Conservation (phyloP, 495 filamentous ascomycete species). For the Penicillium canescens region DNA sequence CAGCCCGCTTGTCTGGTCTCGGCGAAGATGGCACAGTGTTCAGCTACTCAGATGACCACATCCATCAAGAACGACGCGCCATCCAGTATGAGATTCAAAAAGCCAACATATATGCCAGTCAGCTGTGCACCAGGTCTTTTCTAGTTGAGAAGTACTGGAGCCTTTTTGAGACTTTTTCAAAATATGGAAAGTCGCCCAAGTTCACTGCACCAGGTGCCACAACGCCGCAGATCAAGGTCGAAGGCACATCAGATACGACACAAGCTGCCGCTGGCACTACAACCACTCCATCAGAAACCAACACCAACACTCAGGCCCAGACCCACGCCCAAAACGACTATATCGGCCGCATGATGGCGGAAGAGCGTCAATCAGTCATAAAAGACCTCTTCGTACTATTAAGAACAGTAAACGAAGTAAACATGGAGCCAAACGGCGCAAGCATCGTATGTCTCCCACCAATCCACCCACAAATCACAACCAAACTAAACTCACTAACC, state of each 20-base stretch:
- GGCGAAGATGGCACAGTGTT: slow-evolving; percentile 24
- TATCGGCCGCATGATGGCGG: slow-evolving; percentile 56
- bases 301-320: slow-evolving; percentile 7
- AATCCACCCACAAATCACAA: neutral
- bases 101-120: slow-evolving; percentile 75
- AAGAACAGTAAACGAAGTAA: slow-evolving; percentile 69
- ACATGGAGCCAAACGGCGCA: slow-evolving; percentile 78
- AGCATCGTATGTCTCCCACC: slow-evolving; percentile 55
- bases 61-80: slow-evolving; percentile 35
- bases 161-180: slow-evolving; percentile 55
- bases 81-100: slow-evolving; percentile 84
- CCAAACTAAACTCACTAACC: slow-evolving; percentile 2
- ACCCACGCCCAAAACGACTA: slow-evolving; percentile 42
- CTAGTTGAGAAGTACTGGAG: slow-evolving; percentile 81
- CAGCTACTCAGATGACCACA: slow-evolving; percentile 26
- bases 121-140: slow-evolving; percentile 73
- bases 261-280: neutral
- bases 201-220: slow-evolving; percentile 15
- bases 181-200: slow-evolving; percentile 27
- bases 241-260: slow-evolving; percentile 6
- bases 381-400: slow-evolving; percentile 71
- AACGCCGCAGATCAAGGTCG: slow-evolving; percentile 17
- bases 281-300: neutral
- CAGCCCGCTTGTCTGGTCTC: slow-evolving; percentile 9
- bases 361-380: slow-evolving; percentile 74